phyloP scores from a whole-genome alignment of 1,139 yeast species.

The Lodderomyces theae region DNA sequence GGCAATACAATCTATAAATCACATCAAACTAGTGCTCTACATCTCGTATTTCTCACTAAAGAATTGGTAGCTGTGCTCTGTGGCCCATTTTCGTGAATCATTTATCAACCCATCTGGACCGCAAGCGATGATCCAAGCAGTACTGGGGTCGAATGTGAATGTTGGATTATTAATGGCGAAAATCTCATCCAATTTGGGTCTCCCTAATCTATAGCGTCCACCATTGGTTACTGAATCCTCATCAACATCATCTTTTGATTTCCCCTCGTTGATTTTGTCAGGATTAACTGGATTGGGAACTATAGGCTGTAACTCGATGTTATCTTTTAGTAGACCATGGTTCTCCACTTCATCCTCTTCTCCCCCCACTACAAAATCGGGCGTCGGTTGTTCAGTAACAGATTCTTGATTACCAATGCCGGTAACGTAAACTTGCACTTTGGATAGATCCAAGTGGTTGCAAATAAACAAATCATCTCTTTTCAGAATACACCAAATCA shows the following conservation, averaged over 20 bases:
- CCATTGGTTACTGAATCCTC: constrained; percentile 15
- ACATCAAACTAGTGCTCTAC: constrained; percentile 17
- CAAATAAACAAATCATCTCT: constrained; percentile 17
- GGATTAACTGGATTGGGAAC: background rate
- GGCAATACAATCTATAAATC: too few relatives aligned
- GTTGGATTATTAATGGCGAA: constrained; percentile 23
- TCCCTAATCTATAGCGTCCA: constrained; percentile 18
- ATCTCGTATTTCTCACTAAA: constrained; percentile 44
- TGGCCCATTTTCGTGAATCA: constrained; percentile 48
- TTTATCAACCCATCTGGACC: constrained; percentile 58
- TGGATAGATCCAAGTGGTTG: constrained; percentile 20
- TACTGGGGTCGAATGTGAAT: constrained; percentile 25
- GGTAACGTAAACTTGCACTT: constrained; percentile 20
- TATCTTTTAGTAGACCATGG: constrained; percentile 12
- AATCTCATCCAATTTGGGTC: constrained; percentile 41
- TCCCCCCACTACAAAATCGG: constrained; percentile 14
- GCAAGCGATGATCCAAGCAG: constrained; percentile 64
- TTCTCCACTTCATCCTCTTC: constrained; percentile 16
- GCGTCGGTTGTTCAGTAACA: constrained; percentile 9
- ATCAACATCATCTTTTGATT: background rate
- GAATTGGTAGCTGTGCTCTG: constrained; percentile 31
- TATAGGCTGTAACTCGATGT: constrained; percentile 19
- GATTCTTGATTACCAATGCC: constrained; percentile 9
- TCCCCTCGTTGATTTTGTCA: background rate
- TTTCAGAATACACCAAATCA: constrained; percentile 55